Conservation (phyloP, 768 basidiomycete genomes). For the Mrakia gelida region DNA sequence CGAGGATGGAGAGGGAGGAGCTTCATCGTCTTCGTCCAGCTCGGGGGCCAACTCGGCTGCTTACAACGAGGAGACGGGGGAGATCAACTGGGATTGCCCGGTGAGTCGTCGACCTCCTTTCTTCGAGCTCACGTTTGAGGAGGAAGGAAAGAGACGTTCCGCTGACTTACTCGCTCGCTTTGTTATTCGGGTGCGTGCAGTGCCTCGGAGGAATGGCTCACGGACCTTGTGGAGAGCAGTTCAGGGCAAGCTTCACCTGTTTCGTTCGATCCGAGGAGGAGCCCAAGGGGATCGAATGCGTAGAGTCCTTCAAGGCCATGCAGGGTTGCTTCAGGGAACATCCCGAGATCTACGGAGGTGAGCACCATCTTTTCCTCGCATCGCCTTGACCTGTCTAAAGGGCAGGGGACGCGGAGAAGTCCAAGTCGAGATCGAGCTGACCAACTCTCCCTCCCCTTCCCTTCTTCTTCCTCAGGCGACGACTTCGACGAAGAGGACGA, state of each 20-base stretch:
- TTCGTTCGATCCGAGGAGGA: conserved; percentile 91
- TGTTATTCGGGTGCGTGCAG: conserved; percentile 23
- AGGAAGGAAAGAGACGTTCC: not conserved
- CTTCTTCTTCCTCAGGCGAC: not conserved
- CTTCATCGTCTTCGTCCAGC: not conserved
- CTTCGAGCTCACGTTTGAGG: no score
- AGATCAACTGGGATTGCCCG: conserved; percentile 99
- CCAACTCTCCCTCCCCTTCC: no score
- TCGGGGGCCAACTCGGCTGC: conserved; percentile 47
- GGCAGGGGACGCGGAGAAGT: no score
- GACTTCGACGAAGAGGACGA: conserved; percentile 11
- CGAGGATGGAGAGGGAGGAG: not conserved
- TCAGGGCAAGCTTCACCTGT: conserved; percentile 93
- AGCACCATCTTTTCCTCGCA: conserved; percentile 43
- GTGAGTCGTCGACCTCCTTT: conserved; percentile 35
- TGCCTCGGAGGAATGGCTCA: conserved; percentile 94
- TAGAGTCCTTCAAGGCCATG: conserved; percentile 96
- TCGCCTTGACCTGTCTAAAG: no score
- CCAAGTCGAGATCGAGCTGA: not conserved
- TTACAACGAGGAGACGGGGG: conserved; percentile 92
- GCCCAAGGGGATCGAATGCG: conserved; percentile 95
- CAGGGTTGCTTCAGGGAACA: conserved; percentile 95
- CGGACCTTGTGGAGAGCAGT: conserved; percentile 88
- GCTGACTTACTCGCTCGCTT: not conserved
- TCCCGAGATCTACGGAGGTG: conserved; percentile 92